These are phyloP conservation scores for Fomitiporia mediterranea DNA, from an alignment of 1,284 basidiomycete species.

Conservation along the genomic window DNA sequence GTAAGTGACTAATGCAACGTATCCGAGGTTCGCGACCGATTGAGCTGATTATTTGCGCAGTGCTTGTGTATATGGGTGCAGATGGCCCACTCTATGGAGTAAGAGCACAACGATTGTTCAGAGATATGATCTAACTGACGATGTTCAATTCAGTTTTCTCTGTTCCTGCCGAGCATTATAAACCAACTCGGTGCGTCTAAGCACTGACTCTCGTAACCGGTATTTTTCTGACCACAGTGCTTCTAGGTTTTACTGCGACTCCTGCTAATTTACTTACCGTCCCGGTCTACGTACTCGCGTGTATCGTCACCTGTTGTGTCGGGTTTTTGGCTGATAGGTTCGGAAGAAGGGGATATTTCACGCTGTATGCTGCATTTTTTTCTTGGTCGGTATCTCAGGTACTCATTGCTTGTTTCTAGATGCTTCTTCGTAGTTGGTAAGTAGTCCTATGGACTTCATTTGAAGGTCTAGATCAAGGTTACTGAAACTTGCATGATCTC, in stretches of 20 bases:
- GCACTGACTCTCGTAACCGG: too few species aligned
- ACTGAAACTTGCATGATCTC: conserved; percentile 25
- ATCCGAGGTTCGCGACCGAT: too few species aligned
- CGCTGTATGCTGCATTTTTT: conserved; percentile 41
- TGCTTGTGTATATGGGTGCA: conserved; percentile 52
- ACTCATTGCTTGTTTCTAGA: conserved; percentile 20
- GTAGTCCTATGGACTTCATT: too few species aligned
- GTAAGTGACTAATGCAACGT: conserved; percentile 25
- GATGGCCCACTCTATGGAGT: conserved; percentile 64
- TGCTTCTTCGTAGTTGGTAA: conserved; percentile 36
- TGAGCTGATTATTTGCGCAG: conserved; percentile 31
- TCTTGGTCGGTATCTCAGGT: background rate
- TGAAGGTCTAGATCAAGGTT: conserved; percentile 41
- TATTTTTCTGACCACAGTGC: too few species aligned
- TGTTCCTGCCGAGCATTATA: conserved; percentile 72
- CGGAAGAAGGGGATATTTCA: conserved; percentile 56
- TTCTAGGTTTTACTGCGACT: conserved; percentile 58
- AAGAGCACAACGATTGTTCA: conserved; percentile 1
- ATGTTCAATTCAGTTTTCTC: conserved; percentile 39
- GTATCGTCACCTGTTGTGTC: conserved; percentile 57
- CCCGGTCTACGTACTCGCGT: conserved; percentile 63
- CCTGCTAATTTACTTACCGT: conserved; percentile 68
- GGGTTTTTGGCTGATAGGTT: conserved; percentile 59
- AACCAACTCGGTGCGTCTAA: conserved; percentile 46
- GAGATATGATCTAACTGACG: background rate